phyloP scores from a whole-genome alignment of 164 flowering plant genomes.

The Hamamelis virginiana region DNA sequence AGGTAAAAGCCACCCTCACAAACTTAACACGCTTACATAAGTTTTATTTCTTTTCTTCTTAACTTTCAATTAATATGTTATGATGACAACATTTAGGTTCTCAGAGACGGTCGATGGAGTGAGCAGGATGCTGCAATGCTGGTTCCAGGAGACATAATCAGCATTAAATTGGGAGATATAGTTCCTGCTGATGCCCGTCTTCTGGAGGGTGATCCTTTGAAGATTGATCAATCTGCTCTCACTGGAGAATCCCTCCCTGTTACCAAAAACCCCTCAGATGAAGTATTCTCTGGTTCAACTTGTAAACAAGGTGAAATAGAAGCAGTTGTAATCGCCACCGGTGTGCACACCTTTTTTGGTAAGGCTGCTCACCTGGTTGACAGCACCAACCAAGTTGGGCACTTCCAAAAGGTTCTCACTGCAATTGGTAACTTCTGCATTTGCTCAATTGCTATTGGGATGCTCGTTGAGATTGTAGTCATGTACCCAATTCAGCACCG shows the following conservation, averaged over 20 bases:
- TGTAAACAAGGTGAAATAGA: constrained; percentile 83
- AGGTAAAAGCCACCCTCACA: too few species aligned
- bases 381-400: constrained; percentile 79
- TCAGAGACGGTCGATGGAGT: constrained; percentile 68
- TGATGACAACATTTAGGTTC: too few species aligned
- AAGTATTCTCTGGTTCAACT: constrained; percentile 81
- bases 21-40: too few species aligned
- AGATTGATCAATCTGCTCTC: constrained; percentile 73
- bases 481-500: constrained; percentile 81
- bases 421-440: constrained; percentile 81
- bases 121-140: constrained; percentile 68
- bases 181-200: constrained; percentile 87
- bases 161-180: constrained; percentile 69
- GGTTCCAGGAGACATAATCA: constrained; percentile 75
- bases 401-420: constrained; percentile 77
- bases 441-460: constrained; percentile 68
- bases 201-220: constrained; percentile 77
- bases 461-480: constrained; percentile 59
- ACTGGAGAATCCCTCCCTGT: constrained; percentile 83
- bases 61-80: too few species aligned
- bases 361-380: constrained; percentile 85
- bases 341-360: constrained; percentile 82
- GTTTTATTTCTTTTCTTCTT: too few species aligned
- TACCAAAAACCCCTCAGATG: constrained; percentile 58
- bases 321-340: constrained; percentile 76